Evolutionary conservation across 345 rosid species (phyloP), one percentile per base, ranked within the genome.

Genomic region (Raphanus sativus): DNA sequence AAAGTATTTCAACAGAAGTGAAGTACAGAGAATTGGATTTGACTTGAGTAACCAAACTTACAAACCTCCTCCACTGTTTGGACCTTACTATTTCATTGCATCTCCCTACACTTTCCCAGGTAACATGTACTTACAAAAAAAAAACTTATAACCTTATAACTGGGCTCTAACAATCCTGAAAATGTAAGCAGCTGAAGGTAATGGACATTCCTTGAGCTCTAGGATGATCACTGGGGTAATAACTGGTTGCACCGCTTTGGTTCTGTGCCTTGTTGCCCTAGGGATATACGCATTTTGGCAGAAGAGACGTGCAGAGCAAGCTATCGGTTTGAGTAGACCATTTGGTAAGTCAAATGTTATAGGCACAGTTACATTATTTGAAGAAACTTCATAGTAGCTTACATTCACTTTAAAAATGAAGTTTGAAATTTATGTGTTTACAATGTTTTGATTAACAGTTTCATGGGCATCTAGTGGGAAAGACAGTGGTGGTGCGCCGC

Each of bases 241-340:
- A 52, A 76, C 78, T 78, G 86, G 90, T 7, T 84, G 93, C 60
- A 80, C 75, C 7, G 10, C 86, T 21, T 80, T 95, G 70, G 81
- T 91, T 61, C 34, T 91, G 65, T 81, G 92, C 85, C 91, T 95
- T 17, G 42, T 91, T 8, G 97, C 84, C 29, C 65, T 92, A 45
- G 98, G 81, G 12, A 58, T 86, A 52, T 95, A 92, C 65, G 99
- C 99, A 9, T n/a, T 89, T 71, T 76, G 87, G 82, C 98, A 95
- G 73, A 95, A 91, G 89, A 89, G 88, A 79, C 96, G 98, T 1
- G 99, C 98, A 61, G 97, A 95, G 85, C 89, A 82, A 75, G 98
- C 97, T n/a, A 90, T 92, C 3, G 90, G 89, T 60, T 82, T 87
- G 64, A 92, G 98, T 69, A 89, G 77, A 84, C 98, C 96, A 62